A percentile compares a stretch with the other conserved stretches of the same genome.
phyloP scores from a whole-genome alignment of 257 asterid genomes.

The Nicotiana sylvestris region DNA sequence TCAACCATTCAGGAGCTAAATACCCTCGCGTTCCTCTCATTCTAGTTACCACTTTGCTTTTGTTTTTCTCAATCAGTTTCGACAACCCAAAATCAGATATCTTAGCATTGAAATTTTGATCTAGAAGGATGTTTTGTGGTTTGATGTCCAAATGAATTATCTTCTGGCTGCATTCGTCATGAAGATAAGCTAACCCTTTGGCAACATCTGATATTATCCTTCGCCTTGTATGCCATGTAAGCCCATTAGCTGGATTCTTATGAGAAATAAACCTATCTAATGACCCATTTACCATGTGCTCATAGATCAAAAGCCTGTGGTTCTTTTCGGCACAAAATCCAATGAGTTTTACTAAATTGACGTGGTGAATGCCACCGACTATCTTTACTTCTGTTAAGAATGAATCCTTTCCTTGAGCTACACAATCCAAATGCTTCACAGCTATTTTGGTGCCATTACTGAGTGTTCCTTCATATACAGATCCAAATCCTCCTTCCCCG shows the following conservation, averaged over 20 bases:
- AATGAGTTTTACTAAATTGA: constrained; percentile 20
- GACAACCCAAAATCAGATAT: constrained; percentile 25
- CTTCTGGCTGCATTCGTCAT: constrained; percentile 24
- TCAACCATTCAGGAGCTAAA: constrained; percentile 25
- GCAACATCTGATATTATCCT: constrained; percentile 18
- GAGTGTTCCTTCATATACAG: constrained; percentile 17
- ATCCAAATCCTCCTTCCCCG: constrained; percentile 28
- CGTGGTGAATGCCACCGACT: constrained; percentile 22
- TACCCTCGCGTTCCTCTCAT: constrained; percentile 32
- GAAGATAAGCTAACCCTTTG: constrained; percentile 24
- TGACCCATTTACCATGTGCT: constrained; percentile 24
- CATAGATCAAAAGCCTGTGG: constrained; percentile 19
- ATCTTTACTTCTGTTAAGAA: constrained; percentile 22
- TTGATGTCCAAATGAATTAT: constrained; percentile 25
- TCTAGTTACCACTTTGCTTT: constrained; percentile 19
- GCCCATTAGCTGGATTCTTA: background rate
- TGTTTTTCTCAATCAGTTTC: constrained; percentile 17
- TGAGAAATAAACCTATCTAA: constrained; percentile 22
- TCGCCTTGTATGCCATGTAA: constrained; percentile 13
- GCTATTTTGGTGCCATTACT: constrained; percentile 19
- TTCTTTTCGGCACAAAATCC: constrained; percentile 20
- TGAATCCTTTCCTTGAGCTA: background rate
- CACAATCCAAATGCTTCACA: constrained; percentile 12
- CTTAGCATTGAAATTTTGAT: constrained; percentile 24
- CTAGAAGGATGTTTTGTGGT: constrained; percentile 29